A percentile compares a stretch with the other conserved stretches of the same genome.
phyloP scores from a whole-genome alignment of 2,329 filamentous ascomycete species.

The Colletotrichum tamarilloi region DNA sequence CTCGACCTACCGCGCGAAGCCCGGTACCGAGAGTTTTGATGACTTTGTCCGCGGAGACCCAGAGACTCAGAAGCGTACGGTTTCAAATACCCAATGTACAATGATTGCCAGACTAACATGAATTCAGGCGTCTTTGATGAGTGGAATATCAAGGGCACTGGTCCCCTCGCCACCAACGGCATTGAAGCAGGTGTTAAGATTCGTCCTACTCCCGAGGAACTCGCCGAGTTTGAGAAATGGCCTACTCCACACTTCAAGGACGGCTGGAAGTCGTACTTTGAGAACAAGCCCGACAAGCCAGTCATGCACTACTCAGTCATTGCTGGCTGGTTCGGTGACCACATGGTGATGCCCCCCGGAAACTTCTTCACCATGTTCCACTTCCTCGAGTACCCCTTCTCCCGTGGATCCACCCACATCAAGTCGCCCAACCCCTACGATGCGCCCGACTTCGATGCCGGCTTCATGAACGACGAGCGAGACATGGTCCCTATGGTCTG shows the following conservation, averaged over 20 bases:
- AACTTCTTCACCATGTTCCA: constrained; percentile 90
- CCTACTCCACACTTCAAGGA: constrained; percentile 79
- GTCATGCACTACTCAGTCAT: constrained; percentile 89
- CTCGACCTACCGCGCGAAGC: constrained; percentile 77
- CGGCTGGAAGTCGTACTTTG: constrained; percentile 86
- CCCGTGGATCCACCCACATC: constrained; percentile 77
- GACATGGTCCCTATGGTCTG: constrained; percentile 89
- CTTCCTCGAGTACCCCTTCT: constrained; percentile 83
- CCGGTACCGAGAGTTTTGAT: constrained; percentile 81
- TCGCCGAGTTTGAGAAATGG: constrained; percentile 76
- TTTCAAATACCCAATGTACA: too few species aligned
- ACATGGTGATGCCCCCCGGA: constrained; percentile 74
- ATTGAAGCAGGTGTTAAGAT: constrained; percentile 86
- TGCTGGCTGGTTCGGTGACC: constrained; percentile 72
- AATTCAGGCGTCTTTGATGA: constrained; percentile 74
- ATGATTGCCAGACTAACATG: constrained; percentile 9
- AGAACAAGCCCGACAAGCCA: constrained; percentile 86
- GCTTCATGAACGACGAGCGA: constrained; percentile 87
- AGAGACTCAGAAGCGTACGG: constrained; percentile 72
- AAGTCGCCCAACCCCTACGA: constrained; percentile 79
- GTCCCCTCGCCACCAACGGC: constrained; percentile 80
- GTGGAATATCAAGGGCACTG: constrained; percentile 84
- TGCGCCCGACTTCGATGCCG: constrained; percentile 80
- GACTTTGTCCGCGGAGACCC: constrained; percentile 82
- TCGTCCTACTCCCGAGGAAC: constrained; percentile 75